Conservation (phyloP, 1,284 basidiomycete genomes). For the Athelia sp. region DNA sequence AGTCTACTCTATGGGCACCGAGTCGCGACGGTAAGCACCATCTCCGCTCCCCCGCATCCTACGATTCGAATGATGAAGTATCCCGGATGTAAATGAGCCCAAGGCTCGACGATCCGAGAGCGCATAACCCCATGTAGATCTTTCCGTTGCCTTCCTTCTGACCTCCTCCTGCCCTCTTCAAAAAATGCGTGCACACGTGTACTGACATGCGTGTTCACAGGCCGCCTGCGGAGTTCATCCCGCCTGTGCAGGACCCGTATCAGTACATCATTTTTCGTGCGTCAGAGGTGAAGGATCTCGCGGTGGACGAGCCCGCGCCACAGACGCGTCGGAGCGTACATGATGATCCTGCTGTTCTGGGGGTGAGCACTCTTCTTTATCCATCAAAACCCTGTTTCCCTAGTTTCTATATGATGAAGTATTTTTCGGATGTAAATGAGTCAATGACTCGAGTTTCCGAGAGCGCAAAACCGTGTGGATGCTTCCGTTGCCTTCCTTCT, state of each 20-base stretch:
- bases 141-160: constrained; percentile 60
- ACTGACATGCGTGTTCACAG: constrained; percentile 31
- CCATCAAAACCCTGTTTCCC: constrained; percentile 7
- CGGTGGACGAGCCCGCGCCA: constrained; percentile 62
- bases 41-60: constrained; percentile 5
- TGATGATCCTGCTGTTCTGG: constrained; percentile 74
- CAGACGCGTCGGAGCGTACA: constrained; percentile 63
- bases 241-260: constrained; percentile 73
- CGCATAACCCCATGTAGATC: constrained; percentile 57
- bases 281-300: constrained; percentile 76
- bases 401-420: constrained; percentile 32
- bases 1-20: constrained; percentile 90
- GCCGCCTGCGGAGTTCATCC: constrained; percentile 67
- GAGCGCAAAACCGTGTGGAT: constrained; percentile 52
- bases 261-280: constrained; percentile 81
- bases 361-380: constrained; percentile 44
- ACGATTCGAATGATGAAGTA: constrained; percentile 32
- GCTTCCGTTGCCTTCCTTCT: constrained; percentile 60
- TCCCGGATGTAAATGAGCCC: constrained; percentile 52
- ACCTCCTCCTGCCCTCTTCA: constrained; percentile 15
- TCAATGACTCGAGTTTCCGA: constrained; percentile 35
- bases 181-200: constrained; percentile 1
- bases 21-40: constrained; percentile 73
- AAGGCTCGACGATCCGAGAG: constrained; percentile 44
- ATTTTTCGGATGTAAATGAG: constrained; percentile 48